Evolutionary conservation across 225 moss, liverwort and hornwort genomes (phyloP).

Genomic region (Physcomitrellopsis africana): DNA sequence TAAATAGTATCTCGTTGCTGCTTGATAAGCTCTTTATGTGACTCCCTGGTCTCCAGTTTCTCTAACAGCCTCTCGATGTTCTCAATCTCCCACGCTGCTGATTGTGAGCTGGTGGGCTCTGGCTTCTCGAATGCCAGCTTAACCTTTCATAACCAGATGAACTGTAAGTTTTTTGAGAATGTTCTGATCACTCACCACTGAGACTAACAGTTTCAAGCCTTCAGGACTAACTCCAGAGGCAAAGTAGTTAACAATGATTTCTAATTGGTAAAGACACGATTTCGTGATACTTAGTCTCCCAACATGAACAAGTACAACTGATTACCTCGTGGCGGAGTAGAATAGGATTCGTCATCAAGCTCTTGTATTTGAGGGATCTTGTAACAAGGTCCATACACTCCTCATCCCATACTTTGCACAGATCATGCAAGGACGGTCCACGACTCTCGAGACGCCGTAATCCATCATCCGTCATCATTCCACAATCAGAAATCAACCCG

Average conservation of each 20-base stretch:
- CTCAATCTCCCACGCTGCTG: constrained; percentile 58
- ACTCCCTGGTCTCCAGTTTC: constrained; percentile 49
- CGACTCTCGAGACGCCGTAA: constrained; percentile 21
- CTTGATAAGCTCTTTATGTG: constrained; percentile 49
- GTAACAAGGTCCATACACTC: constrained; percentile 54
- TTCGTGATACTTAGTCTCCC: too few species aligned
- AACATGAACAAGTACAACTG: neutral
- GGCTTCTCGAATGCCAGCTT: constrained; percentile 47
- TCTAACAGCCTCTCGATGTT: constrained; percentile 55
- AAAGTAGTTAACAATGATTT: too few species aligned
- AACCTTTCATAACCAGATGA: constrained; percentile 30
- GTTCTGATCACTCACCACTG: neutral
- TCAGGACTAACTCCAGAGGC: too few species aligned
- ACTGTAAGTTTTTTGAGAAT: constrained; percentile 16
- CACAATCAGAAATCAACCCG: constrained; percentile 33
- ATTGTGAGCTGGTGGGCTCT: constrained; percentile 39
- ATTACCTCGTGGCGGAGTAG: constrained; percentile 56
- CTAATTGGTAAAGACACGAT: too few species aligned
- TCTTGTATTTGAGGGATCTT: constrained; percentile 61
- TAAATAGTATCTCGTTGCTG: constrained; percentile 64
- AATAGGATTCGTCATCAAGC: constrained; percentile 47
- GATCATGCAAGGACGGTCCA: constrained; percentile 52
- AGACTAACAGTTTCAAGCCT: neutral
- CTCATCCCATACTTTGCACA: constrained; percentile 58
- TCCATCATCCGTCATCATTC: constrained; percentile 35